Base-by-base conservation (phyloP, 1,284 basidiomycete genomes). In the Cerrena zonata region DNA sequence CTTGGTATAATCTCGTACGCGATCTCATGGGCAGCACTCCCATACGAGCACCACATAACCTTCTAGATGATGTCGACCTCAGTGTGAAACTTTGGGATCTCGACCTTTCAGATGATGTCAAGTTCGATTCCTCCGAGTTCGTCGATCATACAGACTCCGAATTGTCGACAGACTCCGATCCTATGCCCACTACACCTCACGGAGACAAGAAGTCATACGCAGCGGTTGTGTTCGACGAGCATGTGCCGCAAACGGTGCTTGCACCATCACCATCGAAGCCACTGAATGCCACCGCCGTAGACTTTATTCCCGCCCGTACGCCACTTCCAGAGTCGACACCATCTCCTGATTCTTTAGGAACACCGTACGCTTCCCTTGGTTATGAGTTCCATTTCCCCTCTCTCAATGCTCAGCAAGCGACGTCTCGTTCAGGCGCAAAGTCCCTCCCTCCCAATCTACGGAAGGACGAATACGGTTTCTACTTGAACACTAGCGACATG, bases 381-480 rank as follows among this genome's bases (percentile, higher is more conserved):
- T 61, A 65, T 51, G 65, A 65, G 47, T 65, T 61, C 56, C 61
- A 63, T 39, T 67, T 61, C 57, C 65, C 66, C 1, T 65, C 65
- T 1, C 53, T 67, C 15, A 57, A 50, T 45, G 38, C 56, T 5
- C 27, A 27, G n/a, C 47, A 49, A 24, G 50, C 57, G 13, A 50
- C 57, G 11, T 57, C 58, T 42, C 61, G 60, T 21, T 58, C 55
- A 2, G 57, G 56, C 43, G 58, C 61, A 7, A 61, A 62, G 5
- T 64, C 63, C 0, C 57, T 68, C 1, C 65, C 65, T 4, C 59
- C 62, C 1, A 58, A 58, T 2, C 50, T 64, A 22, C 57, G 59
- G 52, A 65, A 63, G 49, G 66, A 68, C 49, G 65, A 65, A 41
- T 58, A 63, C n/a, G 67, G 66, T 1, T 67, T 68, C 54, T 68